These are phyloP conservation scores for Yamadazyma takamatsuzukensis DNA, from an alignment of 805 yeast genomes.

Conservation along the genomic window DNA sequence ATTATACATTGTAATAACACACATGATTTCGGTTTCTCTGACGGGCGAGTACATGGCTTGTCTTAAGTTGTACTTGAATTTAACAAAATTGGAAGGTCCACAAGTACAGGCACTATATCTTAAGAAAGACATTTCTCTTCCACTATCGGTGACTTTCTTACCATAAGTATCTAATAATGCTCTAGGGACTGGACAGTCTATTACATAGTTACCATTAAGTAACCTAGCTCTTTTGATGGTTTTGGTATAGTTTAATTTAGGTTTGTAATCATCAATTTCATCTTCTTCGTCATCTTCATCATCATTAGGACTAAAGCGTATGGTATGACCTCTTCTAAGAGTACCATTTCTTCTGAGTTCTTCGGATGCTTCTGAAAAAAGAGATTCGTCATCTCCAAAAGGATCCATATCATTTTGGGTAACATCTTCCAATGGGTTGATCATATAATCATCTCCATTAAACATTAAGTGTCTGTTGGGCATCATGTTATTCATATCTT, in stretches of 20 bases:
- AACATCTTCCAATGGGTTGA: constrained; percentile 39
- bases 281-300: constrained; percentile 14
- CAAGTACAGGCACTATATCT: constrained; percentile 93
- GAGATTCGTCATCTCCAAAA: constrained; percentile 34
- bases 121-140: constrained; percentile 75
- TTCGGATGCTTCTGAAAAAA: constrained; percentile 40
- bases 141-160: constrained; percentile 27
- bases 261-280: constrained; percentile 37
- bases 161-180: constrained; percentile 35
- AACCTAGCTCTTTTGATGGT: constrained; percentile 41
- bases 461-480: constrained; percentile 16
- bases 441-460: constrained; percentile 36
- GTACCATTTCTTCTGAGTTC: constrained; percentile 28
- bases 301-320: constrained; percentile 2
- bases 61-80: constrained; percentile 70
- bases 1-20: constrained; percentile 86
- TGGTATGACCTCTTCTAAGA: constrained; percentile 14
- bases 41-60: constrained; percentile 77
- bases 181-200: constrained; percentile 41
- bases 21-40: constrained; percentile 78
- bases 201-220: constrained; percentile 41
- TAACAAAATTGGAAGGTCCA: constrained; percentile 70
- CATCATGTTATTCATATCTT: constrained; percentile 1
- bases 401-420: constrained; percentile 36
- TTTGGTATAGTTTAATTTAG: constrained; percentile 38